Base-by-base conservation (phyloP, 257 asterid genomes). In the Coffea canephora region DNA sequence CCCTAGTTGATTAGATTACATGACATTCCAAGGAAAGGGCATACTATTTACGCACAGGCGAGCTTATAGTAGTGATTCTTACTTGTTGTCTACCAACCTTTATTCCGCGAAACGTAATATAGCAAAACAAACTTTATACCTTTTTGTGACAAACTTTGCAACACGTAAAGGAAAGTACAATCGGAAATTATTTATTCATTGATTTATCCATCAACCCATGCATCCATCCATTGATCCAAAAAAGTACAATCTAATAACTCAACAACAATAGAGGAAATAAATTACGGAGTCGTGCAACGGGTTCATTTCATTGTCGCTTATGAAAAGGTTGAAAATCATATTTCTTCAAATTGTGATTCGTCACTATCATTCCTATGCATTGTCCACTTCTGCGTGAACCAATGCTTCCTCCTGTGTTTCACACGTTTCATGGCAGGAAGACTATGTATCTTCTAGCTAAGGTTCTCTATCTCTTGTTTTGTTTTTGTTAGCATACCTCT, bases 351-450 rank as follows among this genome's bases (percentile, higher is more conserved):
- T 79, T 64, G 75, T 74, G 83, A 54, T 6, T 45, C 61, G 80
- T 81, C 80, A 34, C 77, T 9, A 81, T 81, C 80, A 76, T 81
- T 81, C 84, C 80, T 61, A 16, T 57, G 59, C 57, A 19, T 52
- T 76, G 83, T 74, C 73, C 68, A 69, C 23, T 46, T 46, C 73
- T 79, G 52, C 11, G 52, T 55, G 50, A 49, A 79, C 16, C 67
- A 16, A 27, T 45, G n/a, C 77, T 57, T 12, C 48, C 48, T 11
- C 39, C 69, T 52, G 12, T n/a, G 27, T 78, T 69, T 36, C 67
- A 36, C 67, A 50, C 66, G 15, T 16, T 50, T 23, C 39, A 9
- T 67, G 23, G 14, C 50, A 65, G 31, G 21, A 67, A 36, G 16
- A 34, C 2, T 36, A 15, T 1, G 16, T 25, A n/a, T 64, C 45